Percentiles rank a stretch among this genome's conserved stretches.
phyloP scores from a whole-genome alignment of 306 rosid species.

The Trifolium pratense region DNA sequence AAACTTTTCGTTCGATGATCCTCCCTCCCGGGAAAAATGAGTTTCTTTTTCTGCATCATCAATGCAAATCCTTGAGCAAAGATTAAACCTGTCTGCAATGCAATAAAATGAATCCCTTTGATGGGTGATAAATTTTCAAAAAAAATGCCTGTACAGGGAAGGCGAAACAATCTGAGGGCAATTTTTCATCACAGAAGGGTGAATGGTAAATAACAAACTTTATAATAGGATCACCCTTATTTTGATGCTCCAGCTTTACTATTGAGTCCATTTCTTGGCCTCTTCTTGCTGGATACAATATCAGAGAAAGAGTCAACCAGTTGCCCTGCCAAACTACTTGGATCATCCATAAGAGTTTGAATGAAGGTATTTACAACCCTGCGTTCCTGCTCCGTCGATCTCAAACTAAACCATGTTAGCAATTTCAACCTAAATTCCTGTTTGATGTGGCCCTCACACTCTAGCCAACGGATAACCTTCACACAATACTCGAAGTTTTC shows the following conservation, averaged over 20 bases:
- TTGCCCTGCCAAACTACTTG: conserved; percentile 96
- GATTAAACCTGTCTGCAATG: conserved; percentile 54
- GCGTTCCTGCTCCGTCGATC: conserved; percentile 96
- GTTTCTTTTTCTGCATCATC: conserved; percentile 54
- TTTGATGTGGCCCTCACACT: conserved; percentile 89
- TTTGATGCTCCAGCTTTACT: conserved; percentile 67
- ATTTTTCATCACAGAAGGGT: conserved; percentile 36
- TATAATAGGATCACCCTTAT: conserved; percentile 33
- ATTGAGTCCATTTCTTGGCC: conserved; percentile 72
- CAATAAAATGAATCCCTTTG: conserved; percentile 57
- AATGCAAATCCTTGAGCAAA: conserved; percentile 52
- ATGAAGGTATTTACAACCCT: conserved; percentile 94
- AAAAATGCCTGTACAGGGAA: conserved; percentile 81
- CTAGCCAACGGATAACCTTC: conserved; percentile 94
- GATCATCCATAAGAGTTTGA: conserved; percentile 93
- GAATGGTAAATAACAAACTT: conserved; percentile 46
- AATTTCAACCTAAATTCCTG: conserved; percentile 91
- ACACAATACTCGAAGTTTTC: conserved; percentile 94
- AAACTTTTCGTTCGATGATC: conserved; percentile 41
- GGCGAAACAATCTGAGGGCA: conserved; percentile 62
- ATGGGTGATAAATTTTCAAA: conserved; percentile 51
- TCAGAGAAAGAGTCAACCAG: conserved; percentile 93
- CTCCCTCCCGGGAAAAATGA: conserved; percentile 51
- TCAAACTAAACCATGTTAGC: conserved; percentile 97
- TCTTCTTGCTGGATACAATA: conserved; percentile 77